Base-by-base conservation (phyloP, 305 asterid species). In the Salvia sclarea region DNA sequence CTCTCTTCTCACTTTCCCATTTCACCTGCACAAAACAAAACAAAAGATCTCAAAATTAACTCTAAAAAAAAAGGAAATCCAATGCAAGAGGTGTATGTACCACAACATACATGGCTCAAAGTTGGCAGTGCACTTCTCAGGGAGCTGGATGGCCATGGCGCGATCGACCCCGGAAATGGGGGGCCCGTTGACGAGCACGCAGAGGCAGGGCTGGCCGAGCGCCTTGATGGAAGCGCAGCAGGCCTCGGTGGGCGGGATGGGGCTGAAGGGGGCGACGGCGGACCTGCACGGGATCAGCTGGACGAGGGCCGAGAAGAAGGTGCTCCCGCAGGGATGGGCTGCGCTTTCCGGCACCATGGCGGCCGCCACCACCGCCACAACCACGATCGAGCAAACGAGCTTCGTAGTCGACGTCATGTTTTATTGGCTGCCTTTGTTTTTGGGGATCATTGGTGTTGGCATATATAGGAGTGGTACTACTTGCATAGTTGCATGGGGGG, bases 161-260 rank as follows among this genome's bases (percentile, higher is more conserved):
- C 97, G 86, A 61, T 94, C 99, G 7, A 94, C 94, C 4, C 99
- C 99, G 3, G 96, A 72, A 63, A 94, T 89, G 1, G 98, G 97
- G 64, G 99, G 99, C 8, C 99, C 99, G 52, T 84, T 94, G 18
- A 89, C 74, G 5, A 94, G 95, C 37, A 87, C 86, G 66, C 99
- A 94, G 1, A 91, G 75, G 45, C 98, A 94, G 11, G 99, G 90
- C 81, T 94, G 99, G 10, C 99, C 99, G 1, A 94, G 81, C 16
- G 89, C 91, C 74, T 82, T 89, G 70, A 94, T 57, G 7, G 98
- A 80, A 30, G 86, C 85, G 28, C 99, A 94, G 75, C 99, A 94
- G 48, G 93, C 84, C 55, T 94, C 95, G 10, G 65, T 81, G 13
- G 99, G 98, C 12, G 89, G 89, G 40, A 77, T 60, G 37, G 88